A percentile compares a stretch with the other conserved stretches of the same genome.
Evolutionary conservation across 495 filamentous ascomycete species (phyloP).

Genomic region (Penicillium waksmanii): DNA sequence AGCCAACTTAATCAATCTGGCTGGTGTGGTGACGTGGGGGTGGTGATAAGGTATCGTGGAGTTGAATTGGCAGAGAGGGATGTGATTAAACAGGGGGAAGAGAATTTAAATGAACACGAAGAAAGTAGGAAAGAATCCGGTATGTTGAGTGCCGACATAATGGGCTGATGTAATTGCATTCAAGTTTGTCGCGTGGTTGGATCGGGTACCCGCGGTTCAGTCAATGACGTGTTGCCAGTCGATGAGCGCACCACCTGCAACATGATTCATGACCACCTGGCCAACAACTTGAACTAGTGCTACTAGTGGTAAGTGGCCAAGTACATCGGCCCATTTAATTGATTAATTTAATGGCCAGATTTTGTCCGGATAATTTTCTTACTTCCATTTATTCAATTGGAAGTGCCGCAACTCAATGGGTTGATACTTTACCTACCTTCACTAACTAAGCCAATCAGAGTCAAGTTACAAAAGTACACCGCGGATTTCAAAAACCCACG

Average conservation of each 20-base stretch:
- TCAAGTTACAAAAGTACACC: too few species aligned
- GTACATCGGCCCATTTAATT: neutral
- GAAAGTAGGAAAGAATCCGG: neutral
- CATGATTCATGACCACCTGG: slow-evolving; percentile 2
- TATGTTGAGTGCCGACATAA: neutral
- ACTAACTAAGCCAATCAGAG: too few species aligned
- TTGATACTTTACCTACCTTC: too few species aligned
- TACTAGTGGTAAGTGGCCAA: neutral
- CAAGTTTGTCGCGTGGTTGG: neutral
- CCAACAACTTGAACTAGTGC: neutral
- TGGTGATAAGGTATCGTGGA: neutral
- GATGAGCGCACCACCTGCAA: slow-evolving; percentile 10
- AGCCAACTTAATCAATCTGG: neutral
- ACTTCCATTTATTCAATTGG: too few species aligned
- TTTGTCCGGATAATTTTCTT: too few species aligned
- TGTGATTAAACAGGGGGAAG: neutral
- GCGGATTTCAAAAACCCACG: too few species aligned
- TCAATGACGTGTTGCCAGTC: slow-evolving; percentile 17
- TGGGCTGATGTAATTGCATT: neutral
- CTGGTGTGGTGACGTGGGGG: neutral
- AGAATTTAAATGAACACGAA: neutral
- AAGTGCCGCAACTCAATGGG: too few species aligned
- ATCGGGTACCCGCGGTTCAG: slow-evolving; percentile 1
- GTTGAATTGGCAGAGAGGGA: neutral
- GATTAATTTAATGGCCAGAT: neutral